Base-by-base conservation (phyloP, 441 rosid genomes). In the Viola pubescens region DNA sequence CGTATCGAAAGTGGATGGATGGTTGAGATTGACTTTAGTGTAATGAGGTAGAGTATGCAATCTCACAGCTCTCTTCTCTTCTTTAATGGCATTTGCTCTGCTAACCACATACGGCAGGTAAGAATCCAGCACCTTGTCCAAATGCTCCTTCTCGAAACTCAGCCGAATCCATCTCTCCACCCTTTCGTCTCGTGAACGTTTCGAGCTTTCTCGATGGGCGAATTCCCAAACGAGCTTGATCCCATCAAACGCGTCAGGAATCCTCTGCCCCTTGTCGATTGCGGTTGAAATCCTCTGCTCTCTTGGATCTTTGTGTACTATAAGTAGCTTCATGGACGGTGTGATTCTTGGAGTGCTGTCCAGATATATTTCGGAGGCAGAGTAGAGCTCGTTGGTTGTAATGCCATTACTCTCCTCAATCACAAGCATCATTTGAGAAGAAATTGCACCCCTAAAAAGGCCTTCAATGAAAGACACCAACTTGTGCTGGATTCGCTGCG, bases 1-100 rank as follows among this genome's bases (percentile, higher is more conserved):
- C 3, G 34, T 26, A 26, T 26, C 34, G 3, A 26, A 26, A 64
- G 75, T 66, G 0, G 83, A 56, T 0, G 81, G 83, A 11, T 79
- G 84, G 3, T 43, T 3, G 3, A 43, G 10, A 26, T 26, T 26
- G 34, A 26, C 34, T 16, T 16, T 16, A 16, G 19, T 16, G 19
- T 16, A 16, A 59, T 51, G 19, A 54, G 68, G 71, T 0, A 58
- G 12, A 5, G 77, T 52, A 16, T 64, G 41, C 14, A 75, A 55
- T 14, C 68, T 75, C 12, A 67, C 61, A 39, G 51, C 68, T 12
- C 64, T 63, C 38, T 39, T 69, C 34, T 72, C 63, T 58, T 72
- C 70, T 39, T 66, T 60, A 5, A 64, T 49, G 38, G 58, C 62
- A 53, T 69, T 72, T n/a, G 72, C 54, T 58, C 51, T 69, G 43